Base-by-base conservation (phyloP, 768 basidiomycete genomes). In the Kwoniella sp. region DNA sequence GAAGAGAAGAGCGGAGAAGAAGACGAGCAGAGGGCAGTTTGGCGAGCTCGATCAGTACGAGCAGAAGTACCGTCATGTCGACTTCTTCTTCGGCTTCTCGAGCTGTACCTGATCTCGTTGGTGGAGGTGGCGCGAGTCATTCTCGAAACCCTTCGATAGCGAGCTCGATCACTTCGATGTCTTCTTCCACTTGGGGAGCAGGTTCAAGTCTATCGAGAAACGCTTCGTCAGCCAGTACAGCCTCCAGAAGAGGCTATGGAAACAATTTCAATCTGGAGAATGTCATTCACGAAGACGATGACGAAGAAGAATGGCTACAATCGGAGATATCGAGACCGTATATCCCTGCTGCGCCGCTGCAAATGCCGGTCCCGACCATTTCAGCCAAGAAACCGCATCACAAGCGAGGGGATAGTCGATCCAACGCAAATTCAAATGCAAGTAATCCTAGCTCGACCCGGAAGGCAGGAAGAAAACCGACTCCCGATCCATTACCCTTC, bases 71-170 rank as follows among this genome's bases (percentile, higher is more conserved):
- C 6, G 55, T 68, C 33, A 68, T 68, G 26, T 73, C 76, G 12
- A 55, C 66, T 2, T 63, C 69, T 8, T 67, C 67, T 9, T 67
- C 67, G 15, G 50, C 63, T 29, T 58, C 62, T 19, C 53, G 63
- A 13, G 36, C 67, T n/a, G 67, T 77, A 0, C 77, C 76, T 1
- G 76, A 79, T 30, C 64, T 77, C n/a, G 60, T 75, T 19, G 71
- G 72, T 6, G 70, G 70, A 51, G 64, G 26, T 19, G 52, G 57
- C 40, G 60, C 47, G 36, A 48, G 21, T 10, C 71, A 75, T 55
- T 66, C 67, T 6, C 57, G 72, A 21, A 73, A 68, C 47, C 64
- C 60, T 5, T 73, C 72, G 2, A 69, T 66, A 6, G 73, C 76
- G 10, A 67, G 63, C 37, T 65, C 73, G 26, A 58, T 63, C 27